Evolutionary conservation across 352 stramenopile species (phyloP), one percentile per base, ranked within the genome.

Genomic region (Globisporangium yorkense): DNA sequence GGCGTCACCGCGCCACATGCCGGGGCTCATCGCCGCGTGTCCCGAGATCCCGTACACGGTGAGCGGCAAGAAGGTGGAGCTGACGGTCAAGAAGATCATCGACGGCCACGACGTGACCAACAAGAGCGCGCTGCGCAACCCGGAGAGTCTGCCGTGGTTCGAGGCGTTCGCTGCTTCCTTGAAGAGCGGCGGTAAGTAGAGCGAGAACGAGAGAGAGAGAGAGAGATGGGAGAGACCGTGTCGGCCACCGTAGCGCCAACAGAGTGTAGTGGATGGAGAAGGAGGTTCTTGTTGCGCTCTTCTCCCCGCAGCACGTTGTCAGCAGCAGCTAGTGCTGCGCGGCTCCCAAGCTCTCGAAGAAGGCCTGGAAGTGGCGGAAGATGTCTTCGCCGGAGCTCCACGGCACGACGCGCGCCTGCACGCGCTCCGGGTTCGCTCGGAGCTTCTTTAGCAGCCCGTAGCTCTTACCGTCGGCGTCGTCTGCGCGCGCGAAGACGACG

Each of bases 61-160:
- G 51, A 90, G 78, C 48, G 82, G 82, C 31, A 92, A 92, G 67
- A 90, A 89, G 53, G 80, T 92, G 40, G 83, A 92, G 59, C 66
- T 92, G 40, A 86, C 80, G 13, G 78, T 89, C 31, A 89, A 89
- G 75, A 84, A 85, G 59, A 84, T 91, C 60, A 71, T 91, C 40
- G 74, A 87, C 48, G 81, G 81, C 39, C 65, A 79, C 24, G 45
- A 57, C 1, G 65, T 89, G 8, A 81, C 68, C 31, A 91, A 89
- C 65, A 74, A 70, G 51, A 87, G 74, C 41, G 78, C 78, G 18
- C 66, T 91, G 59, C 70, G 75, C 35, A 91, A 91, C 67, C 78
- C 78, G 6, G 75, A 88, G 56, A 83, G 73, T 40, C 65, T 89
- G 29, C 43, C 5, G 13, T 88, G 77, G 77, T 88, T 88, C 51